Evolutionary conservation across 2,329 filamentous ascomycete genomes (phyloP), one percentile per base, ranked within the genome.

Genomic region (Epichloe bromicola): DNA sequence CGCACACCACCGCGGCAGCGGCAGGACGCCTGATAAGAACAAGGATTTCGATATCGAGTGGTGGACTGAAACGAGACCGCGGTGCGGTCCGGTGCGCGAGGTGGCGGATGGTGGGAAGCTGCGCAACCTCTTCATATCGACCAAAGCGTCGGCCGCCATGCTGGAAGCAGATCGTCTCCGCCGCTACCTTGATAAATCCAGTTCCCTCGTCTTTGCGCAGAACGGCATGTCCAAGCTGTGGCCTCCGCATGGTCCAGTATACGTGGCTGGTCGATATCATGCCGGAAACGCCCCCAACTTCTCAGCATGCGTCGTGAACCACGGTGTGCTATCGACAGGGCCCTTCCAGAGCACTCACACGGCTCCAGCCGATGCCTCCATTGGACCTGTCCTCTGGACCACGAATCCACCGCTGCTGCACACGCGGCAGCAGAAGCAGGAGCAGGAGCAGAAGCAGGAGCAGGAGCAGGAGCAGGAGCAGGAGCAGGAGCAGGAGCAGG

Each of bases 201-300:
- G 83, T n/a, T 85, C 86, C 0, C 79, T 96, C n/a, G 74, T 85
- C 12, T 86, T 96, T 59, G 70, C 88, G 23, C 90, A 96, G 59
- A 95, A 95, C 59, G 91, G 91, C 45, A 85, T 96, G 80, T 89
- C 86, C 34, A 74, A 71, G 56, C 63, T 79, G 15, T 80, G 76
- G 76, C 75, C 76, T 23, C 76, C 76, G 7, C 62, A 72, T 47
- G 75, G 75, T 3, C 56, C 58, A 4, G 53, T 61, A 1, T 79
- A 78, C 59, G 63, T 65, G 37, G 55, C 59, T 2, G 60, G 66
- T 49, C 67, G 75, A 17, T 78, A 70, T 50, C 57, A 62, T 2
- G 41, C 51, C 15, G 60, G 57, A 11, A 52, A 59, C 19, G 62
- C 64, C 7, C 90, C 90, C 3, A 79, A 77, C 54, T 95, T 90